These are phyloP conservation scores for Schizosaccharomyces cryophilus DNA, from an alignment of 805 yeast genomes.

Conservation along the genomic window DNA sequence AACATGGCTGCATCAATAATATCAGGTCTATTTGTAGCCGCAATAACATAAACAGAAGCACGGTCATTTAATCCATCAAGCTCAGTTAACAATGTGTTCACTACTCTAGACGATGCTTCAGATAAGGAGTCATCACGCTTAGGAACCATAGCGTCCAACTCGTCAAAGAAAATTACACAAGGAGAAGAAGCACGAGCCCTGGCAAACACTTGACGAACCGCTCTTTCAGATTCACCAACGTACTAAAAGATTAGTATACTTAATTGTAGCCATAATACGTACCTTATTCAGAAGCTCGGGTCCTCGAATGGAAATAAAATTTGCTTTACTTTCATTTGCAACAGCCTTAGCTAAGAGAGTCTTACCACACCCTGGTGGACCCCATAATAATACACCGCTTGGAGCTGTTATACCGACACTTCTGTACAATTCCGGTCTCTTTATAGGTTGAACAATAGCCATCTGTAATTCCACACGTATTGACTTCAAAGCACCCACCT, in stretches of 20 bases:
- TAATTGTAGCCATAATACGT: not conserved
- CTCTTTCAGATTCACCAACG: constrained; percentile 88
- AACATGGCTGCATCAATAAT: constrained; percentile 97
- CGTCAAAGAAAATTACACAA: constrained; percentile 86
- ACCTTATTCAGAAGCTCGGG: constrained; percentile 73
- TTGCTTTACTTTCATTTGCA: constrained; percentile 89
- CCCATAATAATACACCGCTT: constrained; percentile 93
- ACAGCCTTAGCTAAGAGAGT: constrained; percentile 91
- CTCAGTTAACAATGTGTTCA: constrained; percentile 80
- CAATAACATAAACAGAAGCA: constrained; percentile 74
- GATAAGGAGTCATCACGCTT: constrained; percentile 70
- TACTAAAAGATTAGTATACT: constrained; percentile 16
- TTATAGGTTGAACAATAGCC: constrained; percentile 94
- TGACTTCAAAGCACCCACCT: constrained; percentile 67
- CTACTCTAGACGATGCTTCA: constrained; percentile 81
- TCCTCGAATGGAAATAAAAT: constrained; percentile 85
- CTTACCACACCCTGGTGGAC: constrained; percentile 98
- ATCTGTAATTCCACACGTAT: constrained; percentile 77
- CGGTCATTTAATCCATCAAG: constrained; percentile 85
- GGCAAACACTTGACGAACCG: constrained; percentile 76
- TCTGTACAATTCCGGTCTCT: constrained; percentile 68
- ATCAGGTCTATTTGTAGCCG: constrained; percentile 93
- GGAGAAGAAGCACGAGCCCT: constrained; percentile 86
- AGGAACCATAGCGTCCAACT: constrained; percentile 86
- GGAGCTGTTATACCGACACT: constrained; percentile 90